A percentile compares a stretch with the other conserved stretches of the same genome.
Conservation (phyloP, 2,329 filamentous ascomycete species). For the Pyricularia grisea region DNA sequence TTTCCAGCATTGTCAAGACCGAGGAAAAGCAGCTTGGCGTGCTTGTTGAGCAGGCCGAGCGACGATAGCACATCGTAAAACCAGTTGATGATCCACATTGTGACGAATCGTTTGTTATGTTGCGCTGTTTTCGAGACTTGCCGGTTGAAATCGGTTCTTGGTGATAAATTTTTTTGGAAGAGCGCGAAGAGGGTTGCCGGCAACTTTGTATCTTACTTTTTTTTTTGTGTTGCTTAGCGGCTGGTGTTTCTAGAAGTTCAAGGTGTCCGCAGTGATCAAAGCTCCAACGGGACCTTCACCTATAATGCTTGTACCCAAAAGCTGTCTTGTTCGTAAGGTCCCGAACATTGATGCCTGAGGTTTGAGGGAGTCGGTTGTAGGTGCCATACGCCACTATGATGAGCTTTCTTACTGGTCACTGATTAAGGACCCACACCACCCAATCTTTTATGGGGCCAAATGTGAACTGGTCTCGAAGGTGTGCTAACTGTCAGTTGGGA, state of each 20-base stretch:
- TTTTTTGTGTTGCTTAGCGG: not conserved
- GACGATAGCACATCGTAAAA: conserved; percentile 88
- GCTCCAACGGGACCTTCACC: not conserved
- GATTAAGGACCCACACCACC: not conserved
- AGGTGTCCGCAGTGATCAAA: not conserved
- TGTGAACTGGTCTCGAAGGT: not conserved
- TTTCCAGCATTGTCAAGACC: conserved; percentile 93
- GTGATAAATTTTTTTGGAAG: not conserved
- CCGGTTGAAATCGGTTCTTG: not conserved
- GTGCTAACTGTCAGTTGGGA: not conserved
- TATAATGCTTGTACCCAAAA: not conserved
- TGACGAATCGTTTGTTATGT: conserved; percentile 17
- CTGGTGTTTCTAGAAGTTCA: not conserved
- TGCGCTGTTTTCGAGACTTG: not conserved
- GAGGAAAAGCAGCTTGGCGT: conserved; percentile 89
- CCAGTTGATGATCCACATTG: conserved; percentile 94
- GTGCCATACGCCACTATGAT: not conserved
- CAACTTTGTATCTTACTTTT: not conserved
- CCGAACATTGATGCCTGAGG: not conserved
- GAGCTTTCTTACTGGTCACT: not conserved
- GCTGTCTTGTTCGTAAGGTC: not conserved
- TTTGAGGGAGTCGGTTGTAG: not conserved
- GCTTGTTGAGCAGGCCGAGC: conserved; percentile 86
- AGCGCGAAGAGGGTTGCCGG: not conserved
- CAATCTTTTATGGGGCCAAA: not conserved